Percentiles rank a stretch among this genome's conserved stretches.
phyloP scores from a whole-genome alignment of 148 eudicot genomes.

The Diospyros lotus region DNA sequence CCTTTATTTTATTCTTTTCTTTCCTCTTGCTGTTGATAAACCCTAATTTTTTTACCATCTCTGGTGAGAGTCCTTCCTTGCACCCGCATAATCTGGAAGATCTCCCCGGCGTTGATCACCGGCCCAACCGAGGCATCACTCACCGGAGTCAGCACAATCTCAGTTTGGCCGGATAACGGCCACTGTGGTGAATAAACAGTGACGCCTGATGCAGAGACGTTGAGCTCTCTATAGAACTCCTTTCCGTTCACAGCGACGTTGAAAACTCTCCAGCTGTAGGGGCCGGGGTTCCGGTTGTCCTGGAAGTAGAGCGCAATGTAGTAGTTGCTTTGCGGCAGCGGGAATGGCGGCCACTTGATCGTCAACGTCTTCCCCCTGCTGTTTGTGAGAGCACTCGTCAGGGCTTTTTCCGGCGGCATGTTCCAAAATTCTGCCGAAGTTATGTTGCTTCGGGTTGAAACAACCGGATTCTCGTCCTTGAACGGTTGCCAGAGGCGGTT shows the following conservation, averaged over 20 bases:
- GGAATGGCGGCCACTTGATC: constrained; percentile 56
- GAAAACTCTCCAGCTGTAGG: constrained; percentile 84
- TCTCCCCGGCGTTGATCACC: constrained; percentile 73
- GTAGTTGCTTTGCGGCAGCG: constrained; percentile 49
- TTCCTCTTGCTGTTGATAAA: no score
- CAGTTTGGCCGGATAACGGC: constrained; percentile 61
- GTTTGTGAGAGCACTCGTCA: constrained; percentile 49
- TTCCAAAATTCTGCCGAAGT: constrained; percentile 75
- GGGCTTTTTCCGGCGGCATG: constrained; percentile 59
- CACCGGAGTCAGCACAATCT: constrained; percentile 44
- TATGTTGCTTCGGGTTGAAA: constrained; percentile 36
- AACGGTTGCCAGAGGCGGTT: constrained; percentile 70
- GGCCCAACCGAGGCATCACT: constrained; percentile 64
- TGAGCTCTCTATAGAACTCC: constrained; percentile 40
- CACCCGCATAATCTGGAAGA: constrained; percentile 53
- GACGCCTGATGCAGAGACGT: constrained; percentile 57
- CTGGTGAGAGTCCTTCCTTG: constrained; percentile 43
- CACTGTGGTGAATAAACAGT: constrained; percentile 52
- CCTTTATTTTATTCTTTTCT: no score
- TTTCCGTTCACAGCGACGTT: constrained; percentile 48
- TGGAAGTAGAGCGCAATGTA: constrained; percentile 81
- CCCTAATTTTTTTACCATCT: constrained; percentile 46
- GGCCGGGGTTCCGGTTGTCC: constrained; percentile 65
- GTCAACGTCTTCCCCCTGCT: constrained; percentile 60
- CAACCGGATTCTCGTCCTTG: constrained; percentile 39